Conservation (phyloP, 768 basidiomycete species). For the Mycena albidolilacea region DNA sequence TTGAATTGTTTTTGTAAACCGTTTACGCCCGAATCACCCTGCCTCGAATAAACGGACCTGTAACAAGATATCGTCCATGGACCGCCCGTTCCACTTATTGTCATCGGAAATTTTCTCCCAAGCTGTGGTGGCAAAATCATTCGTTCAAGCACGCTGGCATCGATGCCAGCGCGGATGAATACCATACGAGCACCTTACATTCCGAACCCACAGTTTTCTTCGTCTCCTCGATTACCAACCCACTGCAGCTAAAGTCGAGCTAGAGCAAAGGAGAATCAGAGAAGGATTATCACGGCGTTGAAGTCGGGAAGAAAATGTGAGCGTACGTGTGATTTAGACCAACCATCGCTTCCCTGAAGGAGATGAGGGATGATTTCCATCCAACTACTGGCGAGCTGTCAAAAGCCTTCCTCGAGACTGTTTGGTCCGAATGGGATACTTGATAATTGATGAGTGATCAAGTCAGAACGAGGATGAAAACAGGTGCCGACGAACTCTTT, state of each 20-base stretch:
- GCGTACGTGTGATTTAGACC: slow-evolving; percentile 24
- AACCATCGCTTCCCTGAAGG: not conserved
- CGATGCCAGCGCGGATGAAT: not conserved
- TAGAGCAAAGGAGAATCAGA: no score
- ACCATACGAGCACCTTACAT: slow-evolving; percentile 28
- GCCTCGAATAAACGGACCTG: not conserved
- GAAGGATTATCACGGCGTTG: no score
- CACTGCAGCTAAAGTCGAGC: slow-evolving; percentile 26
- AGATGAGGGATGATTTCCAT: not conserved
- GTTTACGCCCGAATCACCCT: no score
- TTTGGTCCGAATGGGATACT: slow-evolving; percentile 6
- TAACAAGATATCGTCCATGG: slow-evolving; percentile 18
- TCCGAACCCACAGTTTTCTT: slow-evolving; percentile 15
- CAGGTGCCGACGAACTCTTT: not conserved
- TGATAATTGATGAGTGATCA: not conserved
- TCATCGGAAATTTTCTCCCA: slow-evolving; percentile 20
- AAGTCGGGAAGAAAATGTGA: no score
- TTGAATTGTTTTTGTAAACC: no score
- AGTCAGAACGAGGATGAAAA: no score
- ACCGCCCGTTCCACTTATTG: slow-evolving; percentile 1
- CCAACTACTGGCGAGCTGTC: slow-evolving; percentile 20
- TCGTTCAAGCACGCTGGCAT: slow-evolving; percentile 16
- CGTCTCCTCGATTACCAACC: slow-evolving; percentile 7
- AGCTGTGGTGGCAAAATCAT: slow-evolving; percentile 10
- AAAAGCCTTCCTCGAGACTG: not conserved